phyloP scores from a whole-genome alignment of 768 basidiomycete genomes.

The Mycena rebaudengoi region DNA sequence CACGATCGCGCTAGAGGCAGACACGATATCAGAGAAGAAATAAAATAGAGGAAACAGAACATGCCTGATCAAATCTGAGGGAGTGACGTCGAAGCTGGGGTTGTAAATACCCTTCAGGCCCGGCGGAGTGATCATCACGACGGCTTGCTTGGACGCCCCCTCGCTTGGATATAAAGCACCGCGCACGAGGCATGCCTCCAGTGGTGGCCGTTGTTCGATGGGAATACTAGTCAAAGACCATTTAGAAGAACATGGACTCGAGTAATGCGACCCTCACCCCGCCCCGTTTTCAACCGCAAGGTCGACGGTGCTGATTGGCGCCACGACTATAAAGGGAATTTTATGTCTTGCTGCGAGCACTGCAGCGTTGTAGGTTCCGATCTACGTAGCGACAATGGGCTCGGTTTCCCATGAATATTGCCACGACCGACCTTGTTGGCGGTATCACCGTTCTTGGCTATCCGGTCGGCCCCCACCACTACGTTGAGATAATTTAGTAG shows the following conservation, averaged over 20 bases:
- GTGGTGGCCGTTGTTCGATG: conserved; percentile 89
- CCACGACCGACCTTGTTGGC: conserved; percentile 86
- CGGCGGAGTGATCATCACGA: conserved; percentile 85
- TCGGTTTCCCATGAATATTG: too few relatives aligned
- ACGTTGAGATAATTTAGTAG: conserved; percentile 1
- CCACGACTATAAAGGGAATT: conserved; percentile 93
- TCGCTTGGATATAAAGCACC: conserved; percentile 75
- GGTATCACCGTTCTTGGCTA: conserved; percentile 94
- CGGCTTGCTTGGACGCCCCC: conserved; percentile 68
- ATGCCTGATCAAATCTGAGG: conserved; percentile 90
- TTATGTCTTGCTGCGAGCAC: conserved; percentile 88
- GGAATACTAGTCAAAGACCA: conserved; percentile 63
- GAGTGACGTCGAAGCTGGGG: conserved; percentile 97
- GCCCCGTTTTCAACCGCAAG: conserved; percentile 77
- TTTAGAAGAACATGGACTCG: not conserved
- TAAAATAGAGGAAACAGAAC: too few relatives aligned
- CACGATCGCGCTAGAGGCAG: conserved; percentile 94
- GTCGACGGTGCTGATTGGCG: conserved; percentile 93
- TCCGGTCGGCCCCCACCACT: conserved; percentile 90
- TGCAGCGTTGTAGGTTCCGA: conserved; percentile 97
- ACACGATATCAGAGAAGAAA: too few relatives aligned
- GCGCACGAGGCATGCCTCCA: conserved; percentile 90
- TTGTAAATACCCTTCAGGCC: conserved; percentile 80
- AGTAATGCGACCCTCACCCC: conserved; percentile 49
- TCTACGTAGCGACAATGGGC: conserved; percentile 47